Percentiles rank a stretch among this genome's conserved stretches.
Conservation (phyloP, 1,284 basidiomycete species). For the Leccinum subspadiceum region DNA sequence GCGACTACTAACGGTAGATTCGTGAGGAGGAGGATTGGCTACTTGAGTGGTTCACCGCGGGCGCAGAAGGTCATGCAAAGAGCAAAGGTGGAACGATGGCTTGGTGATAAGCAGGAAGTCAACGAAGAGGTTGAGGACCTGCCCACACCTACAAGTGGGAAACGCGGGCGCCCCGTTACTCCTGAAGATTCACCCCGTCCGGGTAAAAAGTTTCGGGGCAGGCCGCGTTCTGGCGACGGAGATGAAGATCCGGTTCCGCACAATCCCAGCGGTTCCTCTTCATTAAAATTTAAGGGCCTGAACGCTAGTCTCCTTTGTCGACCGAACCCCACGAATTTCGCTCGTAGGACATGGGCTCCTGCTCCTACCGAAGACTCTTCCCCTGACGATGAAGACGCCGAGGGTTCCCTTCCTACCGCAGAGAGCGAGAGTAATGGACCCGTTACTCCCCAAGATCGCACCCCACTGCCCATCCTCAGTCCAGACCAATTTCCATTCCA, state of each 20-base stretch:
- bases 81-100: slow-evolving; percentile 38
- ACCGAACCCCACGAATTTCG: slow-evolving; percentile 33
- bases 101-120: slow-evolving; percentile 29
- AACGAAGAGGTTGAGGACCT: slow-evolving; percentile 23
- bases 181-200: slow-evolving; percentile 27
- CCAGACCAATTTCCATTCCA: slow-evolving; percentile 31
- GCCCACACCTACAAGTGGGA: slow-evolving; percentile 17
- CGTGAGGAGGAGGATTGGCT: slow-evolving; percentile 38
- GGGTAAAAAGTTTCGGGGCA: slow-evolving; percentile 28
- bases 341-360: slow-evolving; percentile 39
- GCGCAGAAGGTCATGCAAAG: slow-evolving; percentile 42
- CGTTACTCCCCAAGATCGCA: slow-evolving; percentile 48
- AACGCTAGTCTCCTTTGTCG: slow-evolving; percentile 35
- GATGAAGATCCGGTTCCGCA: slow-evolving; percentile 33
- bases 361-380: slow-evolving; percentile 28
- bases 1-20: slow-evolving; percentile 49
- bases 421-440: slow-evolving; percentile 48
- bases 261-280: slow-evolving; percentile 26
- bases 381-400: slow-evolving; percentile 35
- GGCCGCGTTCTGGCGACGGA: slow-evolving; percentile 21
- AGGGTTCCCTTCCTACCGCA: slow-evolving; percentile 42
- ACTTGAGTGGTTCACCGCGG: slow-evolving; percentile 33
- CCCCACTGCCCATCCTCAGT: slow-evolving; percentile 34
- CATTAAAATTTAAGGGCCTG: slow-evolving; percentile 32
- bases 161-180: slow-evolving; percentile 23